phyloP scores from a whole-genome alignment of 1,139 yeast genomes.

The Hyphopichia burtonii region DNA sequence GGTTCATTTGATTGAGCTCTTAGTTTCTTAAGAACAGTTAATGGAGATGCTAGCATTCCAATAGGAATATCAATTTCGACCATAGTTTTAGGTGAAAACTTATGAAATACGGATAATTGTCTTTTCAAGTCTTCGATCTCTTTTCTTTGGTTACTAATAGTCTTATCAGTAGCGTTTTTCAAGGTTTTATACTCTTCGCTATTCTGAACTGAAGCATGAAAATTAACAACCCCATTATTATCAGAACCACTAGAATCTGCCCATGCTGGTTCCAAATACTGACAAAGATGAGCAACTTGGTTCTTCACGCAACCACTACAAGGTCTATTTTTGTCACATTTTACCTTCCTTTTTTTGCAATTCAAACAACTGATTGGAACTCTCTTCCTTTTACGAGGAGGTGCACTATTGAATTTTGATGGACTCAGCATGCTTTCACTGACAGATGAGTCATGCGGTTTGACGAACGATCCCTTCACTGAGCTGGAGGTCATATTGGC shows the following conservation, averaged over 20 bases:
- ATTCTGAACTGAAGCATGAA: constrained; percentile 5
- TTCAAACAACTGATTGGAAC: constrained; percentile 44
- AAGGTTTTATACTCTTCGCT: constrained; percentile 21
- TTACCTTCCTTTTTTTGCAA: constrained; percentile 45
- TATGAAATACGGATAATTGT: constrained; percentile 28
- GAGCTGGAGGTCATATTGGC: not conserved
- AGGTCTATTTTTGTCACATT: constrained; percentile 45
- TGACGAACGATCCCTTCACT: not conserved
- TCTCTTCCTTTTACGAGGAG: constrained; percentile 25
- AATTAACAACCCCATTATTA: constrained; percentile 3
- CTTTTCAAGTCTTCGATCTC: constrained; percentile 39
- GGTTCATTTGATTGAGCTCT: constrained; percentile 8
- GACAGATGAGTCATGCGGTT: not conserved
- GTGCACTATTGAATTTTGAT: not conserved
- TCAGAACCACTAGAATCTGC: constrained; percentile 7
- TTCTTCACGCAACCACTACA: constrained; percentile 46
- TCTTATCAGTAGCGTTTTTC: constrained; percentile 20
- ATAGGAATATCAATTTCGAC: not conserved
- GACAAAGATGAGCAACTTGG: constrained; percentile 44
- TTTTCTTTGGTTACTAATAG: constrained; percentile 26
- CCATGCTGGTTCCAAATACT: constrained; percentile 46
- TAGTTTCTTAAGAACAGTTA: constrained; percentile 20
- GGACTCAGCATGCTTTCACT: not conserved
- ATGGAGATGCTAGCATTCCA: constrained; percentile 2
- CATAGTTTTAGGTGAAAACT: constrained; percentile 16